Evolutionary conservation across 129 eudicot genomes (phyloP).

Genomic region (Silybum marianum): DNA sequence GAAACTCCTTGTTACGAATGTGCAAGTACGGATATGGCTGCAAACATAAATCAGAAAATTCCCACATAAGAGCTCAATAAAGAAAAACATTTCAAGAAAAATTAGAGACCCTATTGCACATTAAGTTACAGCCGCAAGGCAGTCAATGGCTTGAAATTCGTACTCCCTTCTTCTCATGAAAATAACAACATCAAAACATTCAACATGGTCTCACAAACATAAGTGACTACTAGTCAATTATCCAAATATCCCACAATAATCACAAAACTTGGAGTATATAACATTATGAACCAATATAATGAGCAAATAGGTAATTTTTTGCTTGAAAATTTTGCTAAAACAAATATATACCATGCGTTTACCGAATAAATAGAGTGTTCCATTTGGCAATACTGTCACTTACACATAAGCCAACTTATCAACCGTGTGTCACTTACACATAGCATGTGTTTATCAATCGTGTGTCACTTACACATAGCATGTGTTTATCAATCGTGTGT

Average conservation of each 20-base stretch:
- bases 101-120: neutral
- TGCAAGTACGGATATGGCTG: conserved; percentile 79
- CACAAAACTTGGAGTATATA: neutral
- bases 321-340: neutral
- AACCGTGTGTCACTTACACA: neutral
- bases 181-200: neutral
- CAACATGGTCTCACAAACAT: neutral
- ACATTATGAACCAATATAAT: neutral
- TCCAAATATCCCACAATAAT: neutral
- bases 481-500: too few species aligned
- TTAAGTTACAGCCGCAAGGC: neutral
- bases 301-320: neutral
- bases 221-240: conserved; percentile 5
- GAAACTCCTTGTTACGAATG: conserved; percentile 92
- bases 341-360: neutral
- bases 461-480: neutral
- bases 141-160: neutral
- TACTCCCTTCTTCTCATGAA: neutral
- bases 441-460: too few species aligned
- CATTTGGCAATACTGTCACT: neutral
- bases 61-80: conserved; percentile 9
- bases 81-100: neutral
- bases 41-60: conserved; percentile 16
- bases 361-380: neutral
- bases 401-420: neutral